phyloP scores from a whole-genome alignment of 1,139 yeast species.

The Suhomyces bokatorum region DNA sequence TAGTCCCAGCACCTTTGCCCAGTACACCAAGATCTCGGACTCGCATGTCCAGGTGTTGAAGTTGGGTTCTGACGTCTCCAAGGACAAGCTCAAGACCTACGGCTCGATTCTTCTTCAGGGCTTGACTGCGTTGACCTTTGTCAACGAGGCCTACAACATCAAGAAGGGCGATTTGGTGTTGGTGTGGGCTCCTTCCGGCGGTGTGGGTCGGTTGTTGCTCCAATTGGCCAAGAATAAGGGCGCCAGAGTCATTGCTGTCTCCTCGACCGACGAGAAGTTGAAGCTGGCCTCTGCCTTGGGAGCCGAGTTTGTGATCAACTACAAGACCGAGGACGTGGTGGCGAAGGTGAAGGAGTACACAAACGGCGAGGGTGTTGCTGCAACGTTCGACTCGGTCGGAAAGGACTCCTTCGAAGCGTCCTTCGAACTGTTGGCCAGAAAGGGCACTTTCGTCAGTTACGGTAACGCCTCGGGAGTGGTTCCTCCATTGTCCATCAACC shows the following conservation, averaged over 20 bases:
- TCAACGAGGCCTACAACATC: conserved; percentile 64
- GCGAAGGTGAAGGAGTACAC: conserved; percentile 67
- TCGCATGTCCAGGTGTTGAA: conserved; percentile 38
- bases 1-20: conserved; percentile 60
- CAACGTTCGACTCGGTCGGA: conserved; percentile 79
- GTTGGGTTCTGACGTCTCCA: conserved; percentile 48
- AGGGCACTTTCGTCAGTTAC: conserved; percentile 72
- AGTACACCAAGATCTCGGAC: conserved; percentile 56
- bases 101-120: conserved; percentile 72
- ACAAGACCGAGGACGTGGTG: conserved; percentile 55
- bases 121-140: conserved; percentile 72
- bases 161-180: conserved; percentile 67
- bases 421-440: conserved; percentile 59
- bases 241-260: conserved; percentile 81
- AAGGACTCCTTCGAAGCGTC: conserved; percentile 73
- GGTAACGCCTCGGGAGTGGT: conserved; percentile 91
- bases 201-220: conserved; percentile 71
- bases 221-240: conserved; percentile 66
- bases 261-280: conserved; percentile 71
- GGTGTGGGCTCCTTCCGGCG: conserved; percentile 94
- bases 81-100: conserved; percentile 49
- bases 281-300: conserved; percentile 64
- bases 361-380: conserved; percentile 68
- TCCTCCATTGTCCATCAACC: conserved; percentile 56
- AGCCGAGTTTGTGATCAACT: conserved; percentile 71